These are phyloP conservation scores for Amanita pallidorosea DNA, from an alignment of 768 basidiomycete species.

Conservation along the genomic window DNA sequence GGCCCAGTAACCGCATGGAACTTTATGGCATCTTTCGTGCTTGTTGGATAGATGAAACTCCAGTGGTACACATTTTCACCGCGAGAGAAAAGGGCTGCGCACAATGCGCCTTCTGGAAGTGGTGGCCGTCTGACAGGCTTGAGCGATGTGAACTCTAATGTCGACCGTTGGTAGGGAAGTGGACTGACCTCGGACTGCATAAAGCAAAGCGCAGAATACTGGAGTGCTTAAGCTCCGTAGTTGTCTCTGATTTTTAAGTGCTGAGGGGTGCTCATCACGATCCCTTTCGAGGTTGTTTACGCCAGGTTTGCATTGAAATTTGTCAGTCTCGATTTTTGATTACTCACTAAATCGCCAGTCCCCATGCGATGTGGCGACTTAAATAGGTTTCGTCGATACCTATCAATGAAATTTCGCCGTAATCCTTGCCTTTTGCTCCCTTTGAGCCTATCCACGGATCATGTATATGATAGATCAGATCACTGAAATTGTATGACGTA, in stretches of 20 bases:
- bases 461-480: not conserved
- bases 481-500: not conserved
- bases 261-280: not conserved
- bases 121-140: conserved; percentile 1
- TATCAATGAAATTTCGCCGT: not conserved
- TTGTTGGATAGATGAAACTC: conserved; percentile 5
- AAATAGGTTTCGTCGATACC: not conserved
- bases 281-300: not conserved
- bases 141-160: not conserved
- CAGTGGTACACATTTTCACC: conserved; percentile 1
- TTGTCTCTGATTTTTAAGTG: not conserved
- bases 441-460: not conserved
- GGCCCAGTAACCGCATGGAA: conserved; percentile 5
- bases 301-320: not conserved
- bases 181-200: conserved; percentile 2
- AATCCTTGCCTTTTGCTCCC: not conserved
- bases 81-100: conserved; percentile 4
- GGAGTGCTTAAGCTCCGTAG: not conserved
- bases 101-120: conserved; percentile 2
- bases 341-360: not conserved
- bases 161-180: not conserved
- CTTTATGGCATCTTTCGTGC: conserved; percentile 3
- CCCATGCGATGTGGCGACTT: not conserved
- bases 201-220: not conserved
- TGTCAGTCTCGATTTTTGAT: not conserved